A percentile compares a stretch with the other conserved stretches of the same genome.
phyloP scores from a whole-genome alignment of 495 filamentous ascomycete species.

The Lophiostoma macrostomum region DNA sequence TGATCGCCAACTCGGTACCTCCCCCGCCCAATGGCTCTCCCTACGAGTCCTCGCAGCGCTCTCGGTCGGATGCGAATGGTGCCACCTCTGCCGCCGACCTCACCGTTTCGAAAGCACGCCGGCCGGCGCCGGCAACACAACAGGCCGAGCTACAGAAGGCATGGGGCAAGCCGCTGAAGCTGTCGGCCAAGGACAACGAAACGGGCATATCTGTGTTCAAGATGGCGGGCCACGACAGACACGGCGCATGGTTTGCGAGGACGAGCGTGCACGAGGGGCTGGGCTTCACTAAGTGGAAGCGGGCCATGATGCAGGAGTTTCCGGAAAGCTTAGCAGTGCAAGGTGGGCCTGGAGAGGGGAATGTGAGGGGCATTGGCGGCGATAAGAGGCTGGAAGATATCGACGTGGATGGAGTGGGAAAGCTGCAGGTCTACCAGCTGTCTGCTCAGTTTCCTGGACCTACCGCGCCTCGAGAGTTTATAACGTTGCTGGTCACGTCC shows the following conservation, averaged over 20 bases:
- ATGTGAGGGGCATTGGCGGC: slow-evolving; percentile 78
- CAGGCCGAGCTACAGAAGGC: slow-evolving; percentile 61
- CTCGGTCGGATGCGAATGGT: slow-evolving; percentile 41
- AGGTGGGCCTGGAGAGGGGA: slow-evolving; percentile 61
- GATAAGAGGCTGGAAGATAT: slow-evolving; percentile 66
- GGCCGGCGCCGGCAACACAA: slow-evolving; percentile 48
- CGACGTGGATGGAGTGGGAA: slow-evolving; percentile 54
- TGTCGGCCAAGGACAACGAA: slow-evolving; percentile 69
- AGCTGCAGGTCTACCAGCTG: slow-evolving; percentile 71
- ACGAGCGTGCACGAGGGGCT: slow-evolving; percentile 77
- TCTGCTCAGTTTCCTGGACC: slow-evolving; percentile 89
- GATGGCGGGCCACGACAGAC: slow-evolving; percentile 70
- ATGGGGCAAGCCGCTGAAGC: slow-evolving; percentile 82
- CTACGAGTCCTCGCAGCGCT: slow-evolving; percentile 37
- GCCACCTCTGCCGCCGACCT: slow-evolving; percentile 50
- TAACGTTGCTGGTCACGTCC: slow-evolving; percentile 67
- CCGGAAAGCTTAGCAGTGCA: slow-evolving; percentile 60
- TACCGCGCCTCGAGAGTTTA: slow-evolving; percentile 82
- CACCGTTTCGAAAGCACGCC: slow-evolving; percentile 51
- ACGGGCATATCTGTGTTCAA: slow-evolving; percentile 77
- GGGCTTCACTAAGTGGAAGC: slow-evolving; percentile 67
- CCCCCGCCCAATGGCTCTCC: slow-evolving; percentile 47
- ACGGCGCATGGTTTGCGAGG: slow-evolving; percentile 85
- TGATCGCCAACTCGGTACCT: slow-evolving; percentile 74
- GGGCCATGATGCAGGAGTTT: slow-evolving; percentile 59